Evolutionary conservation across 768 basidiomycete species (phyloP).

Genomic region (Psilocybe azurescens): DNA sequence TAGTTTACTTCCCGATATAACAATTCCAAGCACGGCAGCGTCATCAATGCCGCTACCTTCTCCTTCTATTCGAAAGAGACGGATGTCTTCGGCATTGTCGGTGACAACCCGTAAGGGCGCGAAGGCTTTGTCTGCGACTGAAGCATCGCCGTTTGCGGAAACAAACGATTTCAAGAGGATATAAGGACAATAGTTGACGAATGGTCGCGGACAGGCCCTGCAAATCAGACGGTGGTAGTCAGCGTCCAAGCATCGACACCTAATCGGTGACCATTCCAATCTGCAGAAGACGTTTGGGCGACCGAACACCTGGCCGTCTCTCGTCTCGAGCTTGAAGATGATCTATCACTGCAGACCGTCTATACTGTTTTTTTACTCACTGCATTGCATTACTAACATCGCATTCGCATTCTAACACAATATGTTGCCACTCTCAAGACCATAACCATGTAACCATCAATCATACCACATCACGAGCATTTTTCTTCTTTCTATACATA

Average conservation of each 20-base stretch:
- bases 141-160: slow-evolving; percentile 27
- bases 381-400: not conserved
- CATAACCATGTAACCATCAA: not conserved
- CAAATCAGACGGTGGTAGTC: slow-evolving; percentile 58
- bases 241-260: slow-evolving; percentile 16
- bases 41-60: slow-evolving; percentile 47
- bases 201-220: slow-evolving; percentile 63
- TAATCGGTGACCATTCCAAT: not conserved
- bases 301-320: no score
- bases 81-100: slow-evolving; percentile 4
- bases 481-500: not conserved
- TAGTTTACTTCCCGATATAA: not conserved
- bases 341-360: not conserved
- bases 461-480: slow-evolving; percentile 13
- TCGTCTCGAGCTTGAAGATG: not conserved
- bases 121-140: slow-evolving; percentile 35
- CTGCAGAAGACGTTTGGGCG: no score
- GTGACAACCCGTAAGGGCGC: not conserved
- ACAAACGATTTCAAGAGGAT: slow-evolving; percentile 40
- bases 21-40: not conserved
- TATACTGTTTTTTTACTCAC: not conserved
- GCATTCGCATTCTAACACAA: not conserved
- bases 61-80: slow-evolving; percentile 25
- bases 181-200: slow-evolving; percentile 62
- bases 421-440: not conserved